Evolutionary conservation across 2,329 filamentous ascomycete species (phyloP).

Genomic region (Dactylellina sp.): DNA sequence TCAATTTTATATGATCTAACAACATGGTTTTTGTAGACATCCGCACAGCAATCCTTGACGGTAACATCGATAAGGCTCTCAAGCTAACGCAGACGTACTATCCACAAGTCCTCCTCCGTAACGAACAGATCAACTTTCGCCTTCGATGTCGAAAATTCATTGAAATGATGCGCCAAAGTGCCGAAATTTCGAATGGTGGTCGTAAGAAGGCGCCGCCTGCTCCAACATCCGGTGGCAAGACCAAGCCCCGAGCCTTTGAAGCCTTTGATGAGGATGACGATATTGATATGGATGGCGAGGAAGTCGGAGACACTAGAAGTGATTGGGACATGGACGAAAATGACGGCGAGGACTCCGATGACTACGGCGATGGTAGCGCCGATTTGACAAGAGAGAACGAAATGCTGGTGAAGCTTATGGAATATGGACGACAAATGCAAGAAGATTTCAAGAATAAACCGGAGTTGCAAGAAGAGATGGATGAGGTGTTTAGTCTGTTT

Average conservation of each 20-base stretch:
- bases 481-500: slow-evolving; percentile 87
- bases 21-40: slow-evolving; percentile 72
- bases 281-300: slow-evolving; percentile 69
- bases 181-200: slow-evolving; percentile 25
- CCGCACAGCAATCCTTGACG: slow-evolving; percentile 85
- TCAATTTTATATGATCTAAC: not conserved
- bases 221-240: slow-evolving; percentile 64
- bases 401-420: slow-evolving; percentile 76
- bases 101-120: slow-evolving; percentile 80
- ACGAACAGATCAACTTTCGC: slow-evolving; percentile 87
- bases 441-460: slow-evolving; percentile 76
- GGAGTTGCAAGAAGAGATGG: slow-evolving; percentile 78
- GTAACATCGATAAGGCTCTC: slow-evolving; percentile 91
- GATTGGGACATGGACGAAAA: slow-evolving; percentile 57
- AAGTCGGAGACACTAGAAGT: slow-evolving; percentile 58
- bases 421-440: slow-evolving; percentile 82
- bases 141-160: slow-evolving; percentile 91
- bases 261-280: slow-evolving; percentile 62
- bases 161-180: slow-evolving; percentile 84
- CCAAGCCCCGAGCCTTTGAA: slow-evolving; percentile 52
- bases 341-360: slow-evolving; percentile 51
- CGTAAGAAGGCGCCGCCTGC: slow-evolving; percentile 59
- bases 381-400: slow-evolving; percentile 61
- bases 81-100: slow-evolving; percentile 83
- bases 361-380: not conserved